Evolutionary conservation across 495 filamentous ascomycete species (phyloP).

Genomic region (Penicillium nucicola): DNA sequence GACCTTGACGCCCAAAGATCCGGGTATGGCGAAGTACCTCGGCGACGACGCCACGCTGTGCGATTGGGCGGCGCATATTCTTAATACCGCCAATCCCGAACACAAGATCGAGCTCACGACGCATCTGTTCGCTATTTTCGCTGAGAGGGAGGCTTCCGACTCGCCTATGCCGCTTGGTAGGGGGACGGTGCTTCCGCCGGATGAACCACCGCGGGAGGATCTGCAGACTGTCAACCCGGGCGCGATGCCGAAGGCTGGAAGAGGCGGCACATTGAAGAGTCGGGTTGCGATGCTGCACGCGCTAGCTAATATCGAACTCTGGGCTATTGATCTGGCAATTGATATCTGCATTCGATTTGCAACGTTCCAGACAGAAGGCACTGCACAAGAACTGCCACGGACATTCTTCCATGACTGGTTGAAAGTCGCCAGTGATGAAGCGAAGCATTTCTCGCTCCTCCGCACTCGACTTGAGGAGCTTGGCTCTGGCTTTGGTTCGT

Average conservation of each 20-base stretch:
- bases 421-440: slow-evolving; percentile 52
- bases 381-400: slow-evolving; percentile 35
- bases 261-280: slow-evolving; percentile 47
- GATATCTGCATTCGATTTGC: slow-evolving; percentile 53
- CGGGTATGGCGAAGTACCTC: slow-evolving; percentile 31
- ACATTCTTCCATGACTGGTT: slow-evolving; percentile 54
- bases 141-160: slow-evolving; percentile 33
- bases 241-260: slow-evolving; percentile 40
- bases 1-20: slow-evolving; percentile 8
- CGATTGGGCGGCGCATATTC: slow-evolving; percentile 51
- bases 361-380: slow-evolving; percentile 38
- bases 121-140: slow-evolving; percentile 45
- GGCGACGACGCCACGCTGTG: slow-evolving; percentile 45
- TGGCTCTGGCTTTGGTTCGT: slow-evolving; percentile 46
- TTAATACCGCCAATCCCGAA: slow-evolving; percentile 49
- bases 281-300: slow-evolving; percentile 52
- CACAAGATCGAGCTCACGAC: slow-evolving; percentile 52
- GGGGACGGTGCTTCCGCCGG: slow-evolving; percentile 36
- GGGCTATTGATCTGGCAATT: slow-evolving; percentile 54
- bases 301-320: slow-evolving; percentile 51
- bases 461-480: slow-evolving; percentile 48
- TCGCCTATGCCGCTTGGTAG: slow-evolving; percentile 46
- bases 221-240: slow-evolving; percentile 39
- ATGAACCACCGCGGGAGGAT: slow-evolving; percentile 44
- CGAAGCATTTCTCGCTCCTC: slow-evolving; percentile 52